Base-by-base conservation (phyloP, 306 rosid species). In the Carpinus fangiana region DNA sequence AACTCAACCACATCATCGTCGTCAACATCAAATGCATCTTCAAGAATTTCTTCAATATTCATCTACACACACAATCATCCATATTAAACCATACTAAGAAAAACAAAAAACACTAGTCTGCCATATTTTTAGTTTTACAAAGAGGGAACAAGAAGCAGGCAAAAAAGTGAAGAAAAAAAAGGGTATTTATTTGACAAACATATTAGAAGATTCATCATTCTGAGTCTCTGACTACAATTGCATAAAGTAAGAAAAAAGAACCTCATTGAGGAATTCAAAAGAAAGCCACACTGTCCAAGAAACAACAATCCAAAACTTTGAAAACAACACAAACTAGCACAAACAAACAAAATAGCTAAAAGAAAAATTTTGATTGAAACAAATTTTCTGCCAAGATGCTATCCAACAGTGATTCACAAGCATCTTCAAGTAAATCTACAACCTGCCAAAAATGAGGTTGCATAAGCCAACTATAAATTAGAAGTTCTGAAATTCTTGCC, bases 371-470 rank as follows among this genome's bases (percentile, higher is more conserved):
- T n/a, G n/a, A n/a, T n/a, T n/a, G n/a, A n/a, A n/a, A n/a, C n/a
- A n/a, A n/a, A n/a, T 92, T 88, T 84, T 90, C 92, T 53, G 91
- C 88, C 88, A 88, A 83, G 80, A 92, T 82, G 85, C 84, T 83
- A 76, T 89, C 90, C 83, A 94, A 70, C 86, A 95, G 87, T 64
- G 96, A 91, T 70, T 84, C 93, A 66, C 98, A 91, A 17, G 96
- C 98, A 88, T 95, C 98, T 87, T 92, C 97, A 76, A 95, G 98
- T 80, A 95, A 73, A 88, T 92, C 97, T 80, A 95, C 87, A 79
- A 95, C 98, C 97, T 92, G 94, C 46, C 48, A 86, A 73, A 6
- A 11, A 70, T 18, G 56, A 71, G 28, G 6, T 70, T 50, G 14
- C 69, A 71, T 79, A 48, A 74, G 75, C 79, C 69, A 17, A 74